Evolutionary conservation across 768 basidiomycete genomes (phyloP), one percentile per base, ranked within the genome.

Genomic region (Lanmaoa pseudosensibilis): DNA sequence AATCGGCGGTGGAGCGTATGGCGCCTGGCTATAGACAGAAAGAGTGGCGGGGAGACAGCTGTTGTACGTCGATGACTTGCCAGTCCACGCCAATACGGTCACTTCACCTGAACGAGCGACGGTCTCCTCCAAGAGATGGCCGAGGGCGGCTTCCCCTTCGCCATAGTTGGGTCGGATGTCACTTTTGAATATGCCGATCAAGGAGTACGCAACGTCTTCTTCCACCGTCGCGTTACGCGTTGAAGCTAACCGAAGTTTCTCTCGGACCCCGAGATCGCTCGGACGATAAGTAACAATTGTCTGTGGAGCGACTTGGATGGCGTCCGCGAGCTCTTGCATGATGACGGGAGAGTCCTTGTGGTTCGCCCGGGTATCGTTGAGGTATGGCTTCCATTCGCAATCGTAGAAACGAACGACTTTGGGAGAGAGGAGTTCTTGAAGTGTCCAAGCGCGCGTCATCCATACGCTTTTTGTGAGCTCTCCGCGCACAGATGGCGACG

Each of bases 351-450:
- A 57, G 0, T 62, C 50, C 21, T 62, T 58, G 34, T 63, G 62
- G 30, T 63, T 59, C 18, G 37, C 2, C 2, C 36, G 33, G 3
- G 5, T 27, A 23, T 63, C 62, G 7, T 45, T 39, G 12, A 53
- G 48, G 19, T 56, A 63, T 5, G 25, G 48, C 15, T 54, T 47
- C 62, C 62, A 63, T 0, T 55, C 36, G 3, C 40, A 23, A 16
- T 52, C 55, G 8, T 50, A 63, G 30, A 63, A 63, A 8, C 60
- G 33, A 40, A 62, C 32, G 19, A 52, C 43, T n/a, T 58, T 63
- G 1, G 60, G 39, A 6, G 52, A 43, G 10, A 63, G 60, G 16
- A 59, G 36, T 25, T 61, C 61, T 41, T 62, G 59, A 19, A 59
- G 7, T 0, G 59, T 51, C 59, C 59, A 60, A 7, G 52, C 48